phyloP scores from a whole-genome alignment of 768 basidiomycete genomes.

The Amanita inopinata region DNA sequence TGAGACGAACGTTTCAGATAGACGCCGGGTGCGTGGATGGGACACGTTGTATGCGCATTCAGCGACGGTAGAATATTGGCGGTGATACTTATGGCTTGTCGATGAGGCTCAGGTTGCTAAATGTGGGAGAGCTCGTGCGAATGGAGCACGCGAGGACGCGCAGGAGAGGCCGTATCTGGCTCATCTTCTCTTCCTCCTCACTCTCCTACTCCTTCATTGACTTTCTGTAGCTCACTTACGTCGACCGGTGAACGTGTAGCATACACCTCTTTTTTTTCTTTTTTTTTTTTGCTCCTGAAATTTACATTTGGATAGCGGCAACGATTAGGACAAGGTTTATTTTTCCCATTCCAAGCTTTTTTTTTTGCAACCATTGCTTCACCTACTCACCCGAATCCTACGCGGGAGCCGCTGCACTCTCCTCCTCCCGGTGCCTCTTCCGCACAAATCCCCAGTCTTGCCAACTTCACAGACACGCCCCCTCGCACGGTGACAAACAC shows the following conservation, averaged over 20 bases:
- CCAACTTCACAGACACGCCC: slow-evolving; percentile 3
- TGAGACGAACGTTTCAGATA: too few relatives aligned
- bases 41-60: too few relatives aligned
- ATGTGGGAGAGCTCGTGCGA: slow-evolving; percentile 15
- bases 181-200: slow-evolving; percentile 10
- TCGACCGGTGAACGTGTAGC: too few relatives aligned
- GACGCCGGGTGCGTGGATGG: neutral
- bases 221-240: too few relatives aligned
- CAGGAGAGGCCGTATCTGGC: slow-evolving; percentile 8
- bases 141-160: slow-evolving; percentile 9
- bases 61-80: too few relatives aligned
- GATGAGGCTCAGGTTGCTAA: slow-evolving; percentile 9
- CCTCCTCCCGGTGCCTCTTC: slow-evolving; percentile 33
- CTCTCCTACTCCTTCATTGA: too few relatives aligned
- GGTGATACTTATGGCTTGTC: too few relatives aligned
- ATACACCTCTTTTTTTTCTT: too few relatives aligned
- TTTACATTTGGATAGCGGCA: slow-evolving; percentile 3
- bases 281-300: slow-evolving; percentile 4
- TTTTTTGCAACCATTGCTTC: slow-evolving; percentile 57
- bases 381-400: slow-evolving; percentile 42
- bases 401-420: slow-evolving; percentile 45
- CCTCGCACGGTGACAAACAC: neutral
- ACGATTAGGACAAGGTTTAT: neutral
- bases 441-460: slow-evolving; percentile 32
- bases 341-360: slow-evolving; percentile 9